phyloP scores from a whole-genome alignment of 83 land plant species.

The Picea engelmannii region DNA sequence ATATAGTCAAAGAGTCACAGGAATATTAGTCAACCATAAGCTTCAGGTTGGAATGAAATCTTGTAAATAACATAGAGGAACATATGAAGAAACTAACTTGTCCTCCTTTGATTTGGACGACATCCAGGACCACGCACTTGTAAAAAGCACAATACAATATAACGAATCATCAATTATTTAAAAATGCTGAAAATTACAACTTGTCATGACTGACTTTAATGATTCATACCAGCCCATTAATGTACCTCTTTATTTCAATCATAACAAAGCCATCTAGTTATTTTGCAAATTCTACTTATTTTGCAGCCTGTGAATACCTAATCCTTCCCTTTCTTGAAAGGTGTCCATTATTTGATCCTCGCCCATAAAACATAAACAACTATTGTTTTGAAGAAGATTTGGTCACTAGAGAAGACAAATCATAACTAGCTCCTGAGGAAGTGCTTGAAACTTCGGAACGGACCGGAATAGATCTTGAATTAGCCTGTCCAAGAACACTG shows the following conservation, averaged over 20 bases:
- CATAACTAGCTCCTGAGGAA: neutral
- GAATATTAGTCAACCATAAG: too few relatives aligned
- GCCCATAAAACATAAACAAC: neutral
- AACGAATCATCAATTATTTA: neutral
- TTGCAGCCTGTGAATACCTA: neutral
- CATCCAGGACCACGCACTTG: neutral
- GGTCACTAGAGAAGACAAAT: neutral
- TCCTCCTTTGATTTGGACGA: neutral
- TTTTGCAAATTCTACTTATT: neutral
- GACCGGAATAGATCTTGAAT: neutral
- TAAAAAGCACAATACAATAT: neutral
- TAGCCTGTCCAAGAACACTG: neutral
- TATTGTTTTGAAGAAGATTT: slow-evolving; percentile 1
- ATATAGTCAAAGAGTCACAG: too few relatives aligned
- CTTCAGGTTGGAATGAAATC: neutral
- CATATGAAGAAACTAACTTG: neutral
- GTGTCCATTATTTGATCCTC: neutral
- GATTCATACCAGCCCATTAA: neutral
- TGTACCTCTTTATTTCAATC: neutral
- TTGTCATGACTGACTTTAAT: neutral
- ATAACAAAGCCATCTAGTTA: neutral
- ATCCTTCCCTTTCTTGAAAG: neutral
- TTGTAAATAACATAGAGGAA: neutral
- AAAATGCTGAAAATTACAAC: neutral
- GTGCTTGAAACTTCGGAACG: neutral